Evolutionary conservation across 2,329 filamentous ascomycete genomes (phyloP), one percentile per base, ranked within the genome.

Genomic region (Stagonosporopsis chrysanthemi): DNA sequence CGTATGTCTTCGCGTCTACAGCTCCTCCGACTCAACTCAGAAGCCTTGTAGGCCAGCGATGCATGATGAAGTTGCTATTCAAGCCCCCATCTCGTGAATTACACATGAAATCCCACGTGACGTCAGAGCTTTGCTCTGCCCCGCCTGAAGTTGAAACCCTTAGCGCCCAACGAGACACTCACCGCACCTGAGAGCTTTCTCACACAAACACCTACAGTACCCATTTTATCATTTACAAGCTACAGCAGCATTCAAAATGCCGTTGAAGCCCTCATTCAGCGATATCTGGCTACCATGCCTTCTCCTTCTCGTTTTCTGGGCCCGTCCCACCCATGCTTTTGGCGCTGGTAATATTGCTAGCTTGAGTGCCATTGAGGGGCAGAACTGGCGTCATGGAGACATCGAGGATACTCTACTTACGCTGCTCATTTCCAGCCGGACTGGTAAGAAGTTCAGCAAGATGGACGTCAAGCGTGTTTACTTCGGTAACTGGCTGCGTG

Each of bases 401-500:
- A 96, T 97, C 70, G 93, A 97, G 81, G 93, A 97, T 81, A 89
- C 90, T 31, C 86, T 97, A 52, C 86, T 96, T 57, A 88, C 85
- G 58, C 82, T 97, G 26, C 78, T 88, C 43, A 85, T 89, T 74
- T 86, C 87, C 40, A 82, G 84, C 58, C 82, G 83, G 38, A 82
- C 84, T 35, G 86, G 86, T 62, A 92, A 93, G 81, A 96, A 93
- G 72, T 97, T 96, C 79, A 87, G 85, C 81, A 95, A 95, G 80
- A 86, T 96, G 71, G 90, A 88, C 72, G 90, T 97, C 61, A 90
- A 93, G 63, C 87, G 92, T 60, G 90, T 96, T 62, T 97, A 97
- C 81, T 97, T 97, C 80, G 93, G 93, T 63, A 97, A 97, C 81
- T 97, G 93, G 93, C 86, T 97, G 31, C 86, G 87, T 53, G 93